A percentile compares a stretch with the other conserved stretches of the same genome.
Conservation (phyloP, 2,329 filamentous ascomycete species). For the Alternaria sp. region DNA sequence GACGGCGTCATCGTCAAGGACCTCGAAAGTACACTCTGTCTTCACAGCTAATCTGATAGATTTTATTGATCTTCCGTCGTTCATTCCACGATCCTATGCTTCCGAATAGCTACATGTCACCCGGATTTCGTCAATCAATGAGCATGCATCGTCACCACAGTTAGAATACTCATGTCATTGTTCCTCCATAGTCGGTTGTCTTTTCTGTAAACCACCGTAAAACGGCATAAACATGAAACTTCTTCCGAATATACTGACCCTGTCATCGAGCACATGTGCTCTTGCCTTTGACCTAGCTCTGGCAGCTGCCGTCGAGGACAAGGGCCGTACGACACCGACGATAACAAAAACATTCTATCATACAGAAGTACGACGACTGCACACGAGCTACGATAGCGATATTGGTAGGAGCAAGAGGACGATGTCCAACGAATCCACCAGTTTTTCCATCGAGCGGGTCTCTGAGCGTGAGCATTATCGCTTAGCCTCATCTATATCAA, state of each 20-base stretch:
- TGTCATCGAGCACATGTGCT: background rate
- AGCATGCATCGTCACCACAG: background rate
- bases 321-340: background rate
- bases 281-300: background rate
- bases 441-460: too few species aligned
- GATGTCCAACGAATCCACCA: background rate
- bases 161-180: background rate
- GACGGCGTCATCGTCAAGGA: background rate
- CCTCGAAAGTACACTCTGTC: rapidly evolving
- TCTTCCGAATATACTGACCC: background rate
- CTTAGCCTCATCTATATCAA: background rate
- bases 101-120: background rate
- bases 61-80: background rate
- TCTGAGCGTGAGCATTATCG: background rate
- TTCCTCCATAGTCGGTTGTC: background rate
- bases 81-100: background rate
- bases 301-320: background rate
- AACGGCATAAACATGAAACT: background rate
- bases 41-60: background rate
- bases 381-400: too few species aligned
- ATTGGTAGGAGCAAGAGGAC: background rate
- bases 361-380: background rate
- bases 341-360: background rate
- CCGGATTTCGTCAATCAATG: background rate
- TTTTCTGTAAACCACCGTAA: background rate